Conservation (phyloP, 768 basidiomycete genomes). For the Galerina sulciceps region DNA sequence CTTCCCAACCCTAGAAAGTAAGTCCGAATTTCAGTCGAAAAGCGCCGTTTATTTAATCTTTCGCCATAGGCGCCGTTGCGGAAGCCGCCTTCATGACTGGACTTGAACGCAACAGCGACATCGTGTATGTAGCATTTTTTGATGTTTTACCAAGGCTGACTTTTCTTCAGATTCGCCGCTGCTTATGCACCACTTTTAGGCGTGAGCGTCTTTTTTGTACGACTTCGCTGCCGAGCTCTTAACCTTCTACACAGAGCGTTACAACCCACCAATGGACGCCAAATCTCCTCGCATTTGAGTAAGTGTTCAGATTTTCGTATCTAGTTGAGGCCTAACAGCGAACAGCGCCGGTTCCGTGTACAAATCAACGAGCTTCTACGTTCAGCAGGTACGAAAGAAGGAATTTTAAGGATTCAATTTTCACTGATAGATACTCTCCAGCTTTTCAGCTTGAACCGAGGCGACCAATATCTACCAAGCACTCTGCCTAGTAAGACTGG, state of each 20-base stretch:
- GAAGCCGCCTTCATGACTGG: slow-evolving; percentile 77
- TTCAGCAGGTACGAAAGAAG: slow-evolving; percentile 50
- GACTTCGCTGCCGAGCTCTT: neutral
- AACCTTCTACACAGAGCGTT: slow-evolving; percentile 43
- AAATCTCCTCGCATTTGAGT: slow-evolving; percentile 67
- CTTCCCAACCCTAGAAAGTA: slow-evolving; percentile 63
- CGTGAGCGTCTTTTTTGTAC: slow-evolving; percentile 25
- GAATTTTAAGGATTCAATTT: neutral
- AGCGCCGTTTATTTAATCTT: neutral
- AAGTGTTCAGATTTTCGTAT: slow-evolving; percentile 17
- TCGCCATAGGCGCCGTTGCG: slow-evolving; percentile 46
- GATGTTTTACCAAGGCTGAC: slow-evolving; percentile 17
- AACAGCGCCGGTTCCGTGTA: slow-evolving; percentile 55
- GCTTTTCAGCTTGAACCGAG: slow-evolving; percentile 68
- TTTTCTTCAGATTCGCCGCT: slow-evolving; percentile 55
- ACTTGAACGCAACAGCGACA: slow-evolving; percentile 53
- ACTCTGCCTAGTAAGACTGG: slow-evolving; percentile 53
- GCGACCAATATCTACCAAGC: slow-evolving; percentile 66
- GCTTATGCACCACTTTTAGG: slow-evolving; percentile 66
- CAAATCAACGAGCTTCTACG: slow-evolving; percentile 65
- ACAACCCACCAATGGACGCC: slow-evolving; percentile 65
- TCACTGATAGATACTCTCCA: slow-evolving; percentile 22
- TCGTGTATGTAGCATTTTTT: slow-evolving; percentile 25
- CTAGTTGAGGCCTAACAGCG: neutral
- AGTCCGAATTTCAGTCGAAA: slow-evolving; percentile 6